phyloP scores from a whole-genome alignment of 1,139 yeast genomes.

The Zygoascus sp. region DNA sequence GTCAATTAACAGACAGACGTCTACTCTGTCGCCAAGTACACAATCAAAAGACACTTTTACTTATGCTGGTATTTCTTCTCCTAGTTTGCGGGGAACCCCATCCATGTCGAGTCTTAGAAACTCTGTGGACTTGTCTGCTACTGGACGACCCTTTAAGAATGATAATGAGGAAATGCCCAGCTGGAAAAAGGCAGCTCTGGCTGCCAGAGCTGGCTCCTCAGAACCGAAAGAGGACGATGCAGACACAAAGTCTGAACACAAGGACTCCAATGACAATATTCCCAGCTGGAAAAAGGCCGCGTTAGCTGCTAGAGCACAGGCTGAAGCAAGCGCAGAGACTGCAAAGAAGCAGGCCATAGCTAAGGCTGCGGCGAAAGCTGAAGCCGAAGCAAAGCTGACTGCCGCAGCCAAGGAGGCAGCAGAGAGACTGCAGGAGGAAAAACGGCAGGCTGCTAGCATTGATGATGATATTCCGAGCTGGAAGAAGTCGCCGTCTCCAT shows the following conservation, averaged over 20 bases:
- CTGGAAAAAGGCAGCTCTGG: neutral
- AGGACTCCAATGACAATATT: neutral
- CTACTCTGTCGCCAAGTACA: neutral
- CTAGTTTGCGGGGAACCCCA: neutral
- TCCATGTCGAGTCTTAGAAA: neutral
- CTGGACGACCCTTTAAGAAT: neutral
- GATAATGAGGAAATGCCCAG: neutral
- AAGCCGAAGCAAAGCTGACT: neutral
- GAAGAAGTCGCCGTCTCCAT: neutral
- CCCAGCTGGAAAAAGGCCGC: neutral
- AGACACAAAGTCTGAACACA: too few species aligned
- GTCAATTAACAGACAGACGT: constrained; percentile 1
- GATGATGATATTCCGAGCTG: neutral
- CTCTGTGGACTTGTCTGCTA: neutral
- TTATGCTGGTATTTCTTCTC: constrained; percentile 6
- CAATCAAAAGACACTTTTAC: neutral
- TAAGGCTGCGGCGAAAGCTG: too few species aligned
- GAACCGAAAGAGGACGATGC: too few species aligned
- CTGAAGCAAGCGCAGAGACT: too few species aligned
- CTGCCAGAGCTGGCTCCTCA: neutral
- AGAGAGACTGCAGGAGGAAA: too few species aligned
- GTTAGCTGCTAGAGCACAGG: too few species aligned
- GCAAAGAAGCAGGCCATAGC: too few species aligned
- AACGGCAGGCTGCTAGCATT: too few species aligned
- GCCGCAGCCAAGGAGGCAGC: neutral